Percentiles rank a stretch among this genome's conserved stretches.
Conservation (phyloP, 2,329 filamentous ascomycete genomes). For the Dactylellina cionopaga region DNA sequence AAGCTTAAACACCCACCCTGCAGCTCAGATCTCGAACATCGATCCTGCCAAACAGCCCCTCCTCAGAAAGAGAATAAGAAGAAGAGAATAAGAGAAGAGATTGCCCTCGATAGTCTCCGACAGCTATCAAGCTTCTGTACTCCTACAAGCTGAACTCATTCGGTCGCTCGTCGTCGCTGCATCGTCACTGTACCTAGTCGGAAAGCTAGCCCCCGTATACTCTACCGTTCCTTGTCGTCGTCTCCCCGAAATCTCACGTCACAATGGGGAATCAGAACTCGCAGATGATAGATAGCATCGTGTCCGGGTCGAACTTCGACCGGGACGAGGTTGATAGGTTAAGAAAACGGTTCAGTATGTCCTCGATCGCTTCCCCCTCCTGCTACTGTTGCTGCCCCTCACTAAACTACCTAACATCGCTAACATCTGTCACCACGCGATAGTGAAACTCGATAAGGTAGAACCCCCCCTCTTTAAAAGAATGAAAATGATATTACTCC, state of each 20-base stretch:
- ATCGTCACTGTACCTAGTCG: conserved; percentile 18
- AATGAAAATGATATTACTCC: conserved; percentile 57
- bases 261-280: conserved; percentile 76
- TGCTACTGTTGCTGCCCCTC: conserved; percentile 28
- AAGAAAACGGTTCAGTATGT: conserved; percentile 82
- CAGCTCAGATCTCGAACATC: conserved; percentile 23
- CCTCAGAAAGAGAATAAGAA: no score
- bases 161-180: neutral
- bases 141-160: neutral
- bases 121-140: conserved; percentile 44
- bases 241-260: conserved; percentile 50
- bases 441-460: conserved; percentile 95
- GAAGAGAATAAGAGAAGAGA: no score
- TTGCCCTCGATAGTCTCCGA: conserved; percentile 40
- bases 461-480: no score
- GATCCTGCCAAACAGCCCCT: neutral
- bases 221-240: conserved; percentile 3
- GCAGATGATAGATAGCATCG: conserved; percentile 89
- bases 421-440: neutral
- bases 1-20: conserved; percentile 44
- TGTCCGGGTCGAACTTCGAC: conserved; percentile 97
- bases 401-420: neutral
- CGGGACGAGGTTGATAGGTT: conserved; percentile 95
- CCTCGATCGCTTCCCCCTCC: conserved; percentile 1
- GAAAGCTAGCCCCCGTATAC: neutral